These are phyloP conservation scores for Eleusine indica DNA, from an alignment of 176 grass and related monocot species.

Conservation along the genomic window DNA sequence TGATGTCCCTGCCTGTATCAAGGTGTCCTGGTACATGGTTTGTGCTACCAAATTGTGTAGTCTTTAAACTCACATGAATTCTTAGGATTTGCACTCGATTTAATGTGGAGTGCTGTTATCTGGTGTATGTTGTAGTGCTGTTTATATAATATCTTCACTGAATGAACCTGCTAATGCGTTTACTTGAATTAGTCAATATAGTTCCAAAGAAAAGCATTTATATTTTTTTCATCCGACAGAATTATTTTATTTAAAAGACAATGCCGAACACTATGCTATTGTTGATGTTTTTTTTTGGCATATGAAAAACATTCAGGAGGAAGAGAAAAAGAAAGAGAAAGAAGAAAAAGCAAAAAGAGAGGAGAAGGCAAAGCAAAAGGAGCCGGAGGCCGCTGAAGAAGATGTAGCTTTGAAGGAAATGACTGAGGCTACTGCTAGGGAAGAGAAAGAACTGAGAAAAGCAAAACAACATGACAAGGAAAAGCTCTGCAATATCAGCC, in stretches of 20 bases:
- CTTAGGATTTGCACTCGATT: background rate
- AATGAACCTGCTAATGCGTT: slow-evolving; percentile 5
- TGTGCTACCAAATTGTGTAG: slow-evolving; percentile 8
- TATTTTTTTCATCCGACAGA: background rate
- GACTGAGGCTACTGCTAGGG: slow-evolving; percentile 81
- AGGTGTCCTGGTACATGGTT: background rate
- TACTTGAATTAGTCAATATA: background rate
- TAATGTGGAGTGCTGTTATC: background rate
- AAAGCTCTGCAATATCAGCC: slow-evolving; percentile 83
- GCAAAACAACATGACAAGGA: slow-evolving; percentile 72
- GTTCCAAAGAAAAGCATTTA: slow-evolving; percentile 19
- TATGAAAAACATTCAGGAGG: slow-evolving; percentile 61
- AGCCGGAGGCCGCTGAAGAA: slow-evolving; percentile 50
- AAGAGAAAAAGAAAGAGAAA: slow-evolving; percentile 84
- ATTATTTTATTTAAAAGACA: background rate
- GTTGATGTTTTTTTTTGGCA: slow-evolving; percentile 25
- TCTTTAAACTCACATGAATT: slow-evolving; percentile 2
- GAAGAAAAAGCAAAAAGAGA: slow-evolving; percentile 67
- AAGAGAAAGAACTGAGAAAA: slow-evolving; percentile 63
- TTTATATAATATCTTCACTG: slow-evolving; percentile 3
- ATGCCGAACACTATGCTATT: slow-evolving; percentile 21
- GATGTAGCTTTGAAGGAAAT: slow-evolving; percentile 98
- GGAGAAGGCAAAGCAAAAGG: slow-evolving; percentile 52
- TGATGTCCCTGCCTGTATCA: slow-evolving; percentile 23
- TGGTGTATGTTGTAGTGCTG: slow-evolving; percentile 9